Base-by-base conservation (phyloP, 2,329 filamentous ascomycete genomes). In the Stenocarpella maydis region DNA sequence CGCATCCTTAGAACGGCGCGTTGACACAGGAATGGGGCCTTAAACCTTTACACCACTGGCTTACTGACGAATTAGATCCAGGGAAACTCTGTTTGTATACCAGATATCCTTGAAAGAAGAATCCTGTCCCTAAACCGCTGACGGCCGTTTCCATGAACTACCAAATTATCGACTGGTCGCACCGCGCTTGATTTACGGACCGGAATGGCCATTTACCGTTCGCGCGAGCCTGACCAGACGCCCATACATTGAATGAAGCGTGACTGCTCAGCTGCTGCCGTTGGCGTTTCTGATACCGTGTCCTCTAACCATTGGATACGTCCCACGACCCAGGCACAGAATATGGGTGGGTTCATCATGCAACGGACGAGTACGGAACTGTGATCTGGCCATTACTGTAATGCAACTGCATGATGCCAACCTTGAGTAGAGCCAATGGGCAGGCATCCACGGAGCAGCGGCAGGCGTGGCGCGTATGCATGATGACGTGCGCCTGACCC, bases 1-100 rank as follows among this genome's bases (percentile, higher is more conserved):
- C 55, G 65, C 69, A 70, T 70, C 61, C 65, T 65, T 45, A 67
- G 52, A 68, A 68, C 69, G 69, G 69, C 65, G 65, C 65, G 55
- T 64, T 68, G 43, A 63, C 43, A 63, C 43, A 37, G 41, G 58
- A 63, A 34, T 37, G 58, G 34, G 34, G 58, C 58, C 28, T 7
- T 7, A 37, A 31, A 43, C 31, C 65, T 45, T 58, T 61, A 52
- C 60, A 49, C 41, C 54, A 64, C 17, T 45, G 49, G 37, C 37
- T 47, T 47, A 26, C 69, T 49, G 50, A 45, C 60, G n/a, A 68
- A 65, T 65, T 68, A 68, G 65, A 68, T 37, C 54, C 53, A 26
- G 65, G 50, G 49, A 58, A 34, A 50, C 49, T 37, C 28, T 64
- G 34, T 37, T 65, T 65, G 50, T 43, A 68, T 55, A 65, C n/a